These are phyloP conservation scores for Lenwebbia sp. DNA, from an alignment of 345 rosid genomes.

Conservation along the genomic window DNA sequence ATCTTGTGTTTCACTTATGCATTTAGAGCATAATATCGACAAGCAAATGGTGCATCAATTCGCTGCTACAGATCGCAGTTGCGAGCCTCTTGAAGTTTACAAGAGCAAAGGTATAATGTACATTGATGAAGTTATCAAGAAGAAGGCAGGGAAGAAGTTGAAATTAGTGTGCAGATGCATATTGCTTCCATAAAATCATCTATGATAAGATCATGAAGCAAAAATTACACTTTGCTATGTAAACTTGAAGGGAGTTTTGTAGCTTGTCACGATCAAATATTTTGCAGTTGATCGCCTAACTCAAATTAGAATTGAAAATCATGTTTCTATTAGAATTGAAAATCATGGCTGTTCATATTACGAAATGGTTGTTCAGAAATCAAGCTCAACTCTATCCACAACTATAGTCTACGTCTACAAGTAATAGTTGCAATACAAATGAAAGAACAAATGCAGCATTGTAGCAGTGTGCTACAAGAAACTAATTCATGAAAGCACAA, in stretches of 20 bases:
- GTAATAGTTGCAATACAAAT: no score
- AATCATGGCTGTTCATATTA: no score
- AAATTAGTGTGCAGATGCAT: constrained; percentile 18
- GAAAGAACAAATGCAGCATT: no score
- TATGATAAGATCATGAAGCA: background rate
- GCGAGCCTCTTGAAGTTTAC: constrained; percentile 77
- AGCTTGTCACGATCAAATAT: background rate
- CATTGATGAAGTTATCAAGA: constrained; percentile 59
- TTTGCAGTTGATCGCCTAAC: background rate
- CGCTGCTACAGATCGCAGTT: constrained; percentile 54
- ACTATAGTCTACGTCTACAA: no score
- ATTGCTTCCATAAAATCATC: background rate
- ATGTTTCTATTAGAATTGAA: no score
- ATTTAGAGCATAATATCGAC: constrained; percentile 13
- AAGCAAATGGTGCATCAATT: constrained; percentile 75
- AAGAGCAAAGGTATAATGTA: constrained; percentile 75
- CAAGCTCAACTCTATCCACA: no score
- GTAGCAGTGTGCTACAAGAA: no score
- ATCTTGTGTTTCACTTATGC: no score
- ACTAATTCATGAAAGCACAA: no score
- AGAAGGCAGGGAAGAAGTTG: constrained; percentile 66
- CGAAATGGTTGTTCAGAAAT: no score
- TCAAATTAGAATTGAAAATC: background rate
- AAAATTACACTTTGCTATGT: background rate
- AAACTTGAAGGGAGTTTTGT: background rate